Conservation (phyloP, 371 early-diverging fungal species). For the Nosema muscidifuracis region DNA sequence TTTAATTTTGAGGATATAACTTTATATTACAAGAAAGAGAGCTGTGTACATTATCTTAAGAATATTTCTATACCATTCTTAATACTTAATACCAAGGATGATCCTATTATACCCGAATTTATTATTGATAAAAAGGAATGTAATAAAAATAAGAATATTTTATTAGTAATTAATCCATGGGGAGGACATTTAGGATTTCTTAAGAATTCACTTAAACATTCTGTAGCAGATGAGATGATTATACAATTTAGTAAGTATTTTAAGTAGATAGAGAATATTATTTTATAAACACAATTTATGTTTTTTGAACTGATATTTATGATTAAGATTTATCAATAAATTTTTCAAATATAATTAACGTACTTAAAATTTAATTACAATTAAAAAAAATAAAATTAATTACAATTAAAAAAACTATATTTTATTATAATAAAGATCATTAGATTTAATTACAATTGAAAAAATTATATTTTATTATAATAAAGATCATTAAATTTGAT, state of each 20-base stretch:
- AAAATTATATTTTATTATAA: no score
- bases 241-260: slow-evolving; percentile 45
- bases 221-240: slow-evolving; percentile 53
- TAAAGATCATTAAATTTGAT: no score
- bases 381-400: no score
- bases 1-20: slow-evolving; percentile 22
- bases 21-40: slow-evolving; percentile 53
- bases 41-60: slow-evolving; percentile 38
- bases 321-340: no score
- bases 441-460: no score
- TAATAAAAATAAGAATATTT: slow-evolving; percentile 70
- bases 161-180: slow-evolving; percentile 72
- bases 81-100: slow-evolving; percentile 76
- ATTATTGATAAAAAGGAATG: slow-evolving; percentile 71
- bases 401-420: no score
- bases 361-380: no score
- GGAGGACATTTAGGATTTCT: slow-evolving; percentile 87
- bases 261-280: no score
- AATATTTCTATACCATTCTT: slow-evolving; percentile 67
- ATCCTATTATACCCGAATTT: slow-evolving; percentile 71
- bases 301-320: no score
- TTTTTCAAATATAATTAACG: no score
- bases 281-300: no score
- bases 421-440: no score
- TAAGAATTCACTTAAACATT: slow-evolving; percentile 35